Percentiles rank a stretch among this genome's conserved stretches.
These are phyloP conservation scores for Harringtonia lauricola DNA, from an alignment of 2,329 filamentous ascomycete genomes.

Conservation along the genomic window DNA sequence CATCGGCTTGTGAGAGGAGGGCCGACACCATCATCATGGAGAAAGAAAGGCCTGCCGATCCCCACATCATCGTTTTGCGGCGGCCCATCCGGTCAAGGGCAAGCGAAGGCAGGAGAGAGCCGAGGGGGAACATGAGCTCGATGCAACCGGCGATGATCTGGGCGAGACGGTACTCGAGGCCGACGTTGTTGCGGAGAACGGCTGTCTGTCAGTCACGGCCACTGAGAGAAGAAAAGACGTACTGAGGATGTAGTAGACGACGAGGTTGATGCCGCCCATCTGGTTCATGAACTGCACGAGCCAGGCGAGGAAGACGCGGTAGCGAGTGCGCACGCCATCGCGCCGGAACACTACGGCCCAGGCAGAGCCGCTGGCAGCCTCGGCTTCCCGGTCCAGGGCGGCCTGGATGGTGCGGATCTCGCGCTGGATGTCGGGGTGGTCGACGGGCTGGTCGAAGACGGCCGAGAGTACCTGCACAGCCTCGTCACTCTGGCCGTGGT, in stretches of 20 bases:
- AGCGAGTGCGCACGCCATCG: background rate
- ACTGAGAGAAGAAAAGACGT: background rate
- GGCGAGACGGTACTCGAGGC: slow-evolving; percentile 22
- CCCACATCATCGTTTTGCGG: slow-evolving; percentile 31
- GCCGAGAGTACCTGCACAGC: slow-evolving; percentile 22
- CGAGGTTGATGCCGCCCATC: slow-evolving; percentile 38
- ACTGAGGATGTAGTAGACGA: slow-evolving; percentile 24
- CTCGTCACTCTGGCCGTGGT: slow-evolving; percentile 22
- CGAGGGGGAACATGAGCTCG: slow-evolving; percentile 42
- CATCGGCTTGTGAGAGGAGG: slow-evolving; percentile 15
- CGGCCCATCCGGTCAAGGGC: slow-evolving; percentile 33
- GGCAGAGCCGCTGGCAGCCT: slow-evolving; percentile 51
- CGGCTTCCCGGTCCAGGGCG: slow-evolving; percentile 45
- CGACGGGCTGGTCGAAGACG: slow-evolving; percentile 18
- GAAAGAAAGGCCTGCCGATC: slow-evolving; percentile 20
- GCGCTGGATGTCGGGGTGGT: slow-evolving; percentile 35
- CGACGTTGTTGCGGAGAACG: background rate
- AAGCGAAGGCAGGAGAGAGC: slow-evolving; percentile 43
- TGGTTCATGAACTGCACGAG: slow-evolving; percentile 5
- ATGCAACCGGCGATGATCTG: slow-evolving; percentile 30
- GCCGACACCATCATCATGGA: slow-evolving; percentile 27
- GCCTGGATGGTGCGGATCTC: slow-evolving; percentile 26
- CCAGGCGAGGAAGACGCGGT: background rate
- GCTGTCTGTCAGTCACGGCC: no score
- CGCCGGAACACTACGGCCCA: slow-evolving; percentile 16